Conservation (phyloP, 495 filamentous ascomycete species). For the Chlorociboria aeruginascens region DNA sequence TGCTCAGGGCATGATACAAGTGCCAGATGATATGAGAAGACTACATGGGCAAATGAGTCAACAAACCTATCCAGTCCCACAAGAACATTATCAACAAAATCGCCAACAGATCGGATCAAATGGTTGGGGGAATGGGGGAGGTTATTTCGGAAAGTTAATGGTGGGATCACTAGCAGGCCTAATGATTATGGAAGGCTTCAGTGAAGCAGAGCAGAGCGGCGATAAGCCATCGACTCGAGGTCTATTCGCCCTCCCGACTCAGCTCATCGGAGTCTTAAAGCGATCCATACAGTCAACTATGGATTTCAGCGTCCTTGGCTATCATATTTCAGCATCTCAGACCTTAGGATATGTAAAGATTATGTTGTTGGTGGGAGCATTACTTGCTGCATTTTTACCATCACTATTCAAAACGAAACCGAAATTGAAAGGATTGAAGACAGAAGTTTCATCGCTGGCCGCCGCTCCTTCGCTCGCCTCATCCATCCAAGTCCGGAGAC, state of each 20-base stretch:
- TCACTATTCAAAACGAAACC: slow-evolving; percentile 48
- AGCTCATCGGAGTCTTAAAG: slow-evolving; percentile 31
- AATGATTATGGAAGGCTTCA: slow-evolving; percentile 76
- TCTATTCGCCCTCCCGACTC: slow-evolving; percentile 54
- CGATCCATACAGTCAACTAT: slow-evolving; percentile 4
- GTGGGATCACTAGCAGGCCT: slow-evolving; percentile 81
- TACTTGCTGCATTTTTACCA: slow-evolving; percentile 56
- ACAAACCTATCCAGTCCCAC: slow-evolving; percentile 14
- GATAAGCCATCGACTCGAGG: slow-evolving; percentile 53
- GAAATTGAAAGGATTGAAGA: slow-evolving; percentile 21
- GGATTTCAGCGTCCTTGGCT: slow-evolving; percentile 34
- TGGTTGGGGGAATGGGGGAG: slow-evolving; percentile 28
- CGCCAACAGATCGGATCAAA: slow-evolving; percentile 30
- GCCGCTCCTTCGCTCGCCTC: slow-evolving; percentile 62
- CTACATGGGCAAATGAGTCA: slow-evolving; percentile 36
- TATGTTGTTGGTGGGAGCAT: slow-evolving; percentile 47
- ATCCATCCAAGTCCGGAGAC: slow-evolving; percentile 71
- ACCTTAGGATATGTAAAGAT: slow-evolving; percentile 42
- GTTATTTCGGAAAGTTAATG: slow-evolving; percentile 64
- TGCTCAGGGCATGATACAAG: slow-evolving; percentile 59
- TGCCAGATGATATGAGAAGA: slow-evolving; percentile 66
- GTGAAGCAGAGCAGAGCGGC: slow-evolving; percentile 40
- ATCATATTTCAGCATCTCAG: slow-evolving; percentile 27
- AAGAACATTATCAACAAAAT: slow-evolving; percentile 36
- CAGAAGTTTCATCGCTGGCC: slow-evolving; percentile 24